These are phyloP conservation scores for Cyclotella choctawhatcheeana DNA, from an alignment of 108 stramenopile genomes.

Conservation along the genomic window DNA sequence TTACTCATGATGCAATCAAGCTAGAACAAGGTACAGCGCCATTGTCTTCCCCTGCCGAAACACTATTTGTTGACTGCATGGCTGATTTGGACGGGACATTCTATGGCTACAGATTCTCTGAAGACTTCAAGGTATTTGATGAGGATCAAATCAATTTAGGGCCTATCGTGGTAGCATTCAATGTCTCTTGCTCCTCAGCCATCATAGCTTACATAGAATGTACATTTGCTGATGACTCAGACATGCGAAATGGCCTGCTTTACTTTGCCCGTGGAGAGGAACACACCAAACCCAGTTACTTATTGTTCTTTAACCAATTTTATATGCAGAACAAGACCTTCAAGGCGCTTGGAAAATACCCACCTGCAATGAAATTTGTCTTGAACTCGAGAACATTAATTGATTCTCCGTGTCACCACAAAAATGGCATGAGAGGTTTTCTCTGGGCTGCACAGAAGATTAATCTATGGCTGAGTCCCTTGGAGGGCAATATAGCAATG, in stretches of 20 bases:
- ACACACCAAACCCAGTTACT: neutral
- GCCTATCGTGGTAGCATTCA: neutral
- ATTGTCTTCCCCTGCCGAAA: conserved; percentile 11
- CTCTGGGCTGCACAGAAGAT: conserved; percentile 4
- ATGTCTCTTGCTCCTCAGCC: conserved; percentile 8
- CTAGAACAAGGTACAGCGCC: conserved; percentile 6
- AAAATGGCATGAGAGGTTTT: neutral
- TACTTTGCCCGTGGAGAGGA: conserved; percentile 2
- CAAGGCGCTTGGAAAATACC: neutral
- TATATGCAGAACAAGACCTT: conserved; percentile 9
- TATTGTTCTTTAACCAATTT: neutral
- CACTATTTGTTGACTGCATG: conserved; percentile 22
- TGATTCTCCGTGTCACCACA: conserved; percentile 12
- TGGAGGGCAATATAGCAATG: too few relatives aligned
- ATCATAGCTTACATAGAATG: conserved; percentile 17
- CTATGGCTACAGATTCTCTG: neutral
- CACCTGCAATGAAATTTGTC: conserved; percentile 1
- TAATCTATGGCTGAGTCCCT: too few relatives aligned
- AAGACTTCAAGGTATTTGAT: conserved; percentile 7
- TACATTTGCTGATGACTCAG: conserved; percentile 17
- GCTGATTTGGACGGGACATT: conserved; percentile 6
- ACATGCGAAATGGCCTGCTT: conserved; percentile 7
- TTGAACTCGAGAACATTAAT: conserved; percentile 9
- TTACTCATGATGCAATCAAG: conserved; percentile 7
- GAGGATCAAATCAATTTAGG: conserved; percentile 10